Base-by-base conservation (phyloP, 2,329 filamentous ascomycete species). In the Orbilia ellipsospora region DNA sequence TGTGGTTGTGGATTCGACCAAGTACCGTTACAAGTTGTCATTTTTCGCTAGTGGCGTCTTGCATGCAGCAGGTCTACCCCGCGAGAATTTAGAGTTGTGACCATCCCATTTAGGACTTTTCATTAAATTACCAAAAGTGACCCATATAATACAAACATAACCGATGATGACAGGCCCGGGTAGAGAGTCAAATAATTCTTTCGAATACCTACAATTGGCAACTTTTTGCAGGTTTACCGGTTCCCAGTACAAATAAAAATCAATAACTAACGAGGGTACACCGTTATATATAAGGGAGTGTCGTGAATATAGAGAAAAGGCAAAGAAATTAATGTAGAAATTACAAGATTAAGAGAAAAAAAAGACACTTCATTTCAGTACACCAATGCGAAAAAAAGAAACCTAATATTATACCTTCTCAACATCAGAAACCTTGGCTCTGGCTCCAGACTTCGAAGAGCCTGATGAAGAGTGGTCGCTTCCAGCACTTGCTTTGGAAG, bases 21-120 rank as follows among this genome's bases (percentile, higher is more conserved):
- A 16, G 51, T 23, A 54, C 45, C 28, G 44, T 64, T 51, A 63
- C 28, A 45, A 54, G 28, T 54, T 60, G 60, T 44, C 57, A 50
- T 20, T 63, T 63, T 48, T 57, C 57, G 57, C 51, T 50, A 62
- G 51, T 48, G 28, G 18, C 42, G 31, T 45, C 57, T 57, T 70
- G 60, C 26, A 65, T 60, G 54, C 31, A 72, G 67, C 50, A 72
- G 48, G 60, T 65, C 36, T 13, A 64, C n/a, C 52, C 67, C 56
- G 48, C 16, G 20, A 57, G 16, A 57, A 42, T n/a, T 48, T 48
- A 48, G 44, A 48, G 44, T 48, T 48, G 44, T 48, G 13, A n/a
- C 16, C 12, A 52, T 23, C 20, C 48, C n/a, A 5, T 52, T 16
- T 40, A 8, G 28, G n/a, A 7, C 20, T 13, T 45, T 61, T 18